A percentile compares a stretch with the other conserved stretches of the same genome.
These are phyloP conservation scores for Artemisia argyi DNA, from an alignment of 129 eudicot species.

Conservation along the genomic window DNA sequence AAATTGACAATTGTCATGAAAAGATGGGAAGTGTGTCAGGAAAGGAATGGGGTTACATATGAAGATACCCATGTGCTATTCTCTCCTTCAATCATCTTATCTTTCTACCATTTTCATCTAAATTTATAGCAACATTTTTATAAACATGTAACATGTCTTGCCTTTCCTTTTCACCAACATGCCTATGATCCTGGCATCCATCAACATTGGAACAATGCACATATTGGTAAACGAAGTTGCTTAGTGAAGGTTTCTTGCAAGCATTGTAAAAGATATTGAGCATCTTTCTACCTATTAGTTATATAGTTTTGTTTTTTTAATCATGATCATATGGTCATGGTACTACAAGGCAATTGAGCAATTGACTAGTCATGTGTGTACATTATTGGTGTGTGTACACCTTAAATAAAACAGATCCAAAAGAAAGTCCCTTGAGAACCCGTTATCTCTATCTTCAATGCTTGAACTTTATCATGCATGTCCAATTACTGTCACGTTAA, in stretches of 20 bases:
- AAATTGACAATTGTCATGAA: conserved; percentile 20
- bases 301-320: neutral
- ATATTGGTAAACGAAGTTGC: neutral
- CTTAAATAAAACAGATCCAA: no score
- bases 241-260: neutral
- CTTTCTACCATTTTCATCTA: conserved; percentile 15
- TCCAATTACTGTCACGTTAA: no score
- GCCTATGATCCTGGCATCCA: neutral
- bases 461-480: no score
- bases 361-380: no score
- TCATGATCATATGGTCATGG: no score
- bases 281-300: neutral
- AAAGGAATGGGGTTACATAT: conserved; percentile 5
- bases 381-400: no score
- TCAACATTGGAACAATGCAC: conserved; percentile 8
- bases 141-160: neutral
- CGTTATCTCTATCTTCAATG: neutral
- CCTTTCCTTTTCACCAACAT: neutral
- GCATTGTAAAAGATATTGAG: neutral
- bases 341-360: no score
- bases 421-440: no score
- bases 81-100: conserved; percentile 15
- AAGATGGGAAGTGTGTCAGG: conserved; percentile 28
- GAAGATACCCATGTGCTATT: conserved; percentile 33
- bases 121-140: neutral